phyloP scores from a whole-genome alignment of 73 alveolate genomes.

The Diophrys sp. region DNA sequence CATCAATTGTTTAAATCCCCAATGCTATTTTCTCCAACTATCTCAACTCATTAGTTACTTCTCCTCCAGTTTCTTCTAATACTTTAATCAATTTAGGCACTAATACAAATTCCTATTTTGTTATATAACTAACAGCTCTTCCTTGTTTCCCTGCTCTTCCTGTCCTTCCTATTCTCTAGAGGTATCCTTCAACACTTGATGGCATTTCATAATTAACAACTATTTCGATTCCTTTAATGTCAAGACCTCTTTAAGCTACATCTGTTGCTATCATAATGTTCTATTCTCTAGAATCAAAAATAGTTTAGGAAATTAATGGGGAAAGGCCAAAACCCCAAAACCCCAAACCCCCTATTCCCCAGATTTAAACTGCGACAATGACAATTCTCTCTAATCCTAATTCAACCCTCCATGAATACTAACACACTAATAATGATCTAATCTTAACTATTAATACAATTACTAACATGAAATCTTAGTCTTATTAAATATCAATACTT shows the following conservation, averaged over 20 bases:
- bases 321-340: too few relatives aligned
- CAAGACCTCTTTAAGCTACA: constrained; percentile 97
- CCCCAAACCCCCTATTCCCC: too few relatives aligned
- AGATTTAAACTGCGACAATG: constrained; percentile 86
- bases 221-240: constrained; percentile 86
- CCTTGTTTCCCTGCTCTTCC: constrained; percentile 96
- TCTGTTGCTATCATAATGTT: constrained; percentile 93
- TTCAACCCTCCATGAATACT: constrained; percentile 94
- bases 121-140: constrained; percentile 48
- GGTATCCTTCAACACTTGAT: constrained; percentile 90
- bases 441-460: constrained; percentile 49
- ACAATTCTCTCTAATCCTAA: constrained; percentile 90
- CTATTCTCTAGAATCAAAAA: too few relatives aligned
- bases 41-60: background rate
- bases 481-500: constrained; percentile 74
- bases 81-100: background rate
- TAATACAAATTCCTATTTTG: constrained; percentile 26
- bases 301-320: too few relatives aligned
- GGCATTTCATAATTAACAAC: constrained; percentile 97
- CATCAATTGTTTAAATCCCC: background rate
- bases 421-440: background rate
- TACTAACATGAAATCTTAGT: constrained; percentile 80
- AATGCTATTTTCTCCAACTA: background rate
- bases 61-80: background rate
- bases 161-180: constrained; percentile 97